These are phyloP conservation scores for Elsinoe arachidis DNA, from an alignment of 2,329 filamentous ascomycete species.

Conservation along the genomic window DNA sequence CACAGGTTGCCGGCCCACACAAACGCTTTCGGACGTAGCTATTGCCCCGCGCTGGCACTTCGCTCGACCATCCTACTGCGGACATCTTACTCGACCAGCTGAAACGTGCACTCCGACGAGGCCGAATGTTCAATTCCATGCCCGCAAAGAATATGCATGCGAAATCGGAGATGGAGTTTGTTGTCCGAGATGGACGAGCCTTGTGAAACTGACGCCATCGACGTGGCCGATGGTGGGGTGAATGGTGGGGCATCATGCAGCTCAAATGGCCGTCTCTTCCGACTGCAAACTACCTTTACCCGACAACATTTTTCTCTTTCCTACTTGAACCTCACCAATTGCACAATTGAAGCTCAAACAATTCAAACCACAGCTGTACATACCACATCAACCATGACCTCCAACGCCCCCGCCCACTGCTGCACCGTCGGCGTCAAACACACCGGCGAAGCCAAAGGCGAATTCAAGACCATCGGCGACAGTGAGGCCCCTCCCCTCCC, in stretches of 20 bases:
- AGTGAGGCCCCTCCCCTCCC: conserved; percentile 19
- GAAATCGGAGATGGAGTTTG: background rate
- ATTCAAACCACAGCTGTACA: background rate
- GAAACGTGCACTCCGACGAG: too few species aligned
- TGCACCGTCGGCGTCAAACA: conserved; percentile 33
- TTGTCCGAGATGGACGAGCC: background rate
- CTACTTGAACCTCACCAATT: background rate
- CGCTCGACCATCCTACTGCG: too few species aligned
- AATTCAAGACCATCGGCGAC: conserved; percentile 27
- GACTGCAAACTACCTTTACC: background rate
- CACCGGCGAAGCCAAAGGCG: conserved; percentile 27
- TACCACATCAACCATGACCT: conserved; percentile 25
- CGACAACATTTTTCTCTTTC: background rate
- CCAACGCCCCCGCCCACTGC: conserved; percentile 28
- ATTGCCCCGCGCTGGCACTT: too few species aligned
- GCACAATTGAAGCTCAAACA: background rate
- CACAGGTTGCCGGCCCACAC: too few species aligned
- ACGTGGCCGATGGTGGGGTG: background rate
- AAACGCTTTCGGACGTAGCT: too few species aligned
- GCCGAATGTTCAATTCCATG: too few species aligned
- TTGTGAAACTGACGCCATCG: background rate
- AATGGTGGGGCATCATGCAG: conserved; percentile 6
- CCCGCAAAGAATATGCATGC: background rate
- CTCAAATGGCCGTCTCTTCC: background rate
- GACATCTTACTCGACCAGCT: too few species aligned